These are phyloP conservation scores for Aspergillus persii DNA, from an alignment of 2,329 filamentous ascomycete species.

Conservation along the genomic window DNA sequence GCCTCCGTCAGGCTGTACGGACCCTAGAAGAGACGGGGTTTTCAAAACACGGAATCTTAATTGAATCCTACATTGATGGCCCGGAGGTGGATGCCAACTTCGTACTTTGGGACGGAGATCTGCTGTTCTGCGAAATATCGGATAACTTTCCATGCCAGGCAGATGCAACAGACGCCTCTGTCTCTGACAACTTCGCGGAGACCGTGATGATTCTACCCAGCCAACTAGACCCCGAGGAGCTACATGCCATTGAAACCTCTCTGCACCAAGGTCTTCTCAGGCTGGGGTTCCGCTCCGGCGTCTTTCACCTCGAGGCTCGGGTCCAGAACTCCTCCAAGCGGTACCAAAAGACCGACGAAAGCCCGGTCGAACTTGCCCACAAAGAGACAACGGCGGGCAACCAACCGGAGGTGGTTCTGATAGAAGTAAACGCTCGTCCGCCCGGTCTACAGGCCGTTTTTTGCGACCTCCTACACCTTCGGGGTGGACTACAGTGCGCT, in stretches of 20 bases:
- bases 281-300: slow-evolving; percentile 1
- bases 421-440: slow-evolving; percentile 3
- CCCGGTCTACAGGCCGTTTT: neutral
- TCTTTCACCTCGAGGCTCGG: slow-evolving; percentile 1
- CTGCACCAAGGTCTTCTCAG: neutral
- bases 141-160: neutral
- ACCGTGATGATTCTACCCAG: neutral
- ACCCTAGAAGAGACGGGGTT: no score
- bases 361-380: neutral
- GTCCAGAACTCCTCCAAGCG: neutral
- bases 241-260: neutral
- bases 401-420: neutral
- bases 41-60: no score
- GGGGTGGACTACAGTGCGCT: neutral
- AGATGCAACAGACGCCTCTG: neutral
- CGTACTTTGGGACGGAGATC: neutral
- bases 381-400: neutral
- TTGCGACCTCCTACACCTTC: neutral
- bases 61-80: neutral
- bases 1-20: no score
- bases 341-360: neutral
- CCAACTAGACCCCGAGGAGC: neutral
- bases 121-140: neutral
- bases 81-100: neutral
- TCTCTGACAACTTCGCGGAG: neutral